Conservation (phyloP, 75 land plant genomes). For the Pinus tabuliformis region DNA sequence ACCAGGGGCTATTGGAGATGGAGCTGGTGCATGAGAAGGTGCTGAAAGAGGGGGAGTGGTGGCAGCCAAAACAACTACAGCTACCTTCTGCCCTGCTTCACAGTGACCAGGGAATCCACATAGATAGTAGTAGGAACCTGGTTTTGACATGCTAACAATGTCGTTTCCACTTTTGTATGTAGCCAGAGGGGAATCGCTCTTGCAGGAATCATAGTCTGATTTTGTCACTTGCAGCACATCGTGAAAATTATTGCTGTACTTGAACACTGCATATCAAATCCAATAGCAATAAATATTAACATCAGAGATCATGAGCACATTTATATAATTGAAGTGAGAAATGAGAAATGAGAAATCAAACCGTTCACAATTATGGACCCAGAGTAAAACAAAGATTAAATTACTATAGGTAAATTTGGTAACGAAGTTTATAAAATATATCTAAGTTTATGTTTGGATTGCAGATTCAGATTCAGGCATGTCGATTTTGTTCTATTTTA, state of each 20-base stretch:
- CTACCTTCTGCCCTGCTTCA: constrained; percentile 65
- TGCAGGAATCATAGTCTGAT: constrained; percentile 50
- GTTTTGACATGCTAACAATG: constrained; percentile 21
- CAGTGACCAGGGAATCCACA: constrained; percentile 80
- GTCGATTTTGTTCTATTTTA: too few relatives aligned
- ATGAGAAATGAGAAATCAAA: too few relatives aligned
- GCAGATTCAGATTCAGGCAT: too few relatives aligned
- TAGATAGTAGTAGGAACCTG: constrained; percentile 62
- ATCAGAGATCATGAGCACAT: too few relatives aligned
- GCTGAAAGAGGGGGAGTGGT: background rate
- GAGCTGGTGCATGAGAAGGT: constrained; percentile 3
- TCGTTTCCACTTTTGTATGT: constrained; percentile 52
- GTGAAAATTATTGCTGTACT: constrained; percentile 54
- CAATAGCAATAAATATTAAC: background rate
- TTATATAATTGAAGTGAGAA: too few relatives aligned
- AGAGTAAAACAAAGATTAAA: too few relatives aligned
- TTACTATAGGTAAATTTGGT: too few relatives aligned
- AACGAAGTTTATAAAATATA: too few relatives aligned
- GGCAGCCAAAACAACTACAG: constrained; percentile 14
- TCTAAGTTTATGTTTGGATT: too few relatives aligned
- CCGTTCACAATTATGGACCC: too few relatives aligned
- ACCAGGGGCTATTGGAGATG: background rate
- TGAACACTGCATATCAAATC: constrained; percentile 33
- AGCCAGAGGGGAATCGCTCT: constrained; percentile 34
- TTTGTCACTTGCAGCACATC: constrained; percentile 62